Evolutionary conservation across 176 grass and related monocot genomes (phyloP).

Genomic region (Pontederia crassipes): DNA sequence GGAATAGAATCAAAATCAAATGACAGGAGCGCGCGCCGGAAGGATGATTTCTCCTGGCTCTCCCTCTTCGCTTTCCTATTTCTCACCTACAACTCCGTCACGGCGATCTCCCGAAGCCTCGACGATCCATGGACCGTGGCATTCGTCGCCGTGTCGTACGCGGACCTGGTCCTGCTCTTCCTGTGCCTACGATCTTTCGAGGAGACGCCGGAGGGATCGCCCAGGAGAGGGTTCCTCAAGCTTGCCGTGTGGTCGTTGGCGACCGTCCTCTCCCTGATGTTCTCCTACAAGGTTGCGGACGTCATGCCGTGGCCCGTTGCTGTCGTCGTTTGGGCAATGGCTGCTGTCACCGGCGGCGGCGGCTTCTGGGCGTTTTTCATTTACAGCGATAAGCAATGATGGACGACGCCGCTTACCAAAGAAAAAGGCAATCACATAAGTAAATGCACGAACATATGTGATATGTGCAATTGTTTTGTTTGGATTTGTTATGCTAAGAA

Average conservation of each 20-base stretch:
- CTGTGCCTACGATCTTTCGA: conserved; percentile 26
- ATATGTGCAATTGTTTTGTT: no score
- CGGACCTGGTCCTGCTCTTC: conserved; percentile 25
- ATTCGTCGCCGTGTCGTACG: conserved; percentile 32
- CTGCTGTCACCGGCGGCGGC: conserved; percentile 2
- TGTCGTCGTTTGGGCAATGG: conserved; percentile 27
- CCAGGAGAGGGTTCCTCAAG: neutral
- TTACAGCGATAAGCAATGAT: no score
- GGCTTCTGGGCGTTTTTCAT: conserved; percentile 39
- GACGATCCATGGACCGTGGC: conserved; percentile 11
- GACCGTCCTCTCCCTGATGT: conserved; percentile 38
- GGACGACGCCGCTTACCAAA: no score
- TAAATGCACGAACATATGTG: no score
- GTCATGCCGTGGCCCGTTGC: conserved; percentile 30
- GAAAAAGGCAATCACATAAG: no score
- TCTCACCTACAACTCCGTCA: conserved; percentile 32
- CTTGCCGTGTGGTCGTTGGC: conserved; percentile 27
- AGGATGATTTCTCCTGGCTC: conserved; percentile 18
- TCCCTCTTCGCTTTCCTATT: conserved; percentile 22
- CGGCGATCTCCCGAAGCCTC: conserved; percentile 30
- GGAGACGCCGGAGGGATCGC: neutral
- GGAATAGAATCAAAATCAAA: no score
- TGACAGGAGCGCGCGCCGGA: no score
- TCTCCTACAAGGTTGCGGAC: conserved; percentile 37
- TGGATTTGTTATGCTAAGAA: no score